Evolutionary conservation across 495 filamentous ascomycete species (phyloP).

Genomic region (Penicillium egyptiacum): DNA sequence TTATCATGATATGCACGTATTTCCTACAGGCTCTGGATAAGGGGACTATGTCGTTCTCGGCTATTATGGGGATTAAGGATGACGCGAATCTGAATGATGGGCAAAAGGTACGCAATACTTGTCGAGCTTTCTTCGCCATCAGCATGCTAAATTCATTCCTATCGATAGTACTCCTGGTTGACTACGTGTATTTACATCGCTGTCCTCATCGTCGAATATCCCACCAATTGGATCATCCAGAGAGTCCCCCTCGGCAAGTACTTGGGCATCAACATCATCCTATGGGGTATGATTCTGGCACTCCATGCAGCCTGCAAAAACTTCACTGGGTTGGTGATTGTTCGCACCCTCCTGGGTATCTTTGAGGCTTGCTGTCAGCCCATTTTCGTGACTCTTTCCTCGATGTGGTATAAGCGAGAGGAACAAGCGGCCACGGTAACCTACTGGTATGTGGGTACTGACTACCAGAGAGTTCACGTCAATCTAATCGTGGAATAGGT

Average conservation of each 20-base stretch:
- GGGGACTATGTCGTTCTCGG: conserved; percentile 66
- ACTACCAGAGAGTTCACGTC: background rate
- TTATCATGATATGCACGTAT: conserved; percentile 54
- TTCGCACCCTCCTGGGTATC: conserved; percentile 63
- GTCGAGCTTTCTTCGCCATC: background rate
- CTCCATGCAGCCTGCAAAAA: conserved; percentile 58
- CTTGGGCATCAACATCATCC: conserved; percentile 58
- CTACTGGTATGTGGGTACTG: conserved; percentile 54
- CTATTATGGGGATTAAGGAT: conserved; percentile 64
- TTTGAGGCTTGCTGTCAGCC: conserved; percentile 70
- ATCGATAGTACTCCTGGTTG: conserved; percentile 51
- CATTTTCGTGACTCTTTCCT: conserved; percentile 55
- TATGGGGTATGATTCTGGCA: conserved; percentile 59
- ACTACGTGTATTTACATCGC: conserved; percentile 56
- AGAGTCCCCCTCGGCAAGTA: conserved; percentile 62
- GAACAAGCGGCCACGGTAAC: conserved; percentile 65
- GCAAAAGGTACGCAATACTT: conserved; percentile 39
- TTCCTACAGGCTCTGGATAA: conserved; percentile 75
- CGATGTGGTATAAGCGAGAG: conserved; percentile 72
- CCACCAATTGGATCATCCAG: conserved; percentile 59
- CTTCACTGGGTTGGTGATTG: conserved; percentile 55
- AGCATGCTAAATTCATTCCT: conserved; percentile 4
- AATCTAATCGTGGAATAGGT: conserved; percentile 32
- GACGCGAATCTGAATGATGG: conserved; percentile 53
- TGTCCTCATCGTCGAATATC: conserved; percentile 55